Percentiles rank a stretch among this genome's conserved stretches.
Conservation (phyloP, 1,284 basidiomycete species). For the Cronartium quercuum region DNA sequence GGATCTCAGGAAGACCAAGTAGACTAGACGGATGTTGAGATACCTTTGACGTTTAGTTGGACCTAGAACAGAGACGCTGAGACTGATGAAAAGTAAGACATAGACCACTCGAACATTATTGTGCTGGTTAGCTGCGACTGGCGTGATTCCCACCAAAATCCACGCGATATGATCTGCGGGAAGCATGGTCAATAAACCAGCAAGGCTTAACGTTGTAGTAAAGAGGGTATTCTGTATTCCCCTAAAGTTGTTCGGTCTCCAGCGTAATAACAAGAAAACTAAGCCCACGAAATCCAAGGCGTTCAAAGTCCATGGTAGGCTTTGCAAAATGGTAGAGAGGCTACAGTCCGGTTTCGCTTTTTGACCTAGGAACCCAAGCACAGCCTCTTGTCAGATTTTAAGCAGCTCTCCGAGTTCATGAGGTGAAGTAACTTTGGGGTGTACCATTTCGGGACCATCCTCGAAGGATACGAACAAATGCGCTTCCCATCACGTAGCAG, state of each 20-base stretch:
- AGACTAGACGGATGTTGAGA: neutral
- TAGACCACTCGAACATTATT: slow-evolving; percentile 2
- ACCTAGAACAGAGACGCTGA: neutral
- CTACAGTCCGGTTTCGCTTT: slow-evolving; percentile 6
- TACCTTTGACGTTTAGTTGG: neutral
- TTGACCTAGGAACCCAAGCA: slow-evolving; percentile 15
- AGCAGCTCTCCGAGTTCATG: neutral
- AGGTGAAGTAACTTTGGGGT: neutral
- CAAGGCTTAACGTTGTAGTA: neutral
- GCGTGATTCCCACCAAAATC: neutral
- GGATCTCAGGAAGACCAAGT: slow-evolving; percentile 12
- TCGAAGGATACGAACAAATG: slow-evolving; percentile 39
- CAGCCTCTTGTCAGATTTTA: neutral
- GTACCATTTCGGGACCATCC: slow-evolving; percentile 42
- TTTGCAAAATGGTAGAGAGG: neutral
- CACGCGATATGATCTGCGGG: slow-evolving; percentile 12
- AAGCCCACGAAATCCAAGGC: slow-evolving; percentile 9
- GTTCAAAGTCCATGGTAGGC: slow-evolving; percentile 17
- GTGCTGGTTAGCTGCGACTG: neutral
- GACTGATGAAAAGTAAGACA: neutral
- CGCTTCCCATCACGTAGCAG: neutral
- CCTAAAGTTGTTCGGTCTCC: too few species aligned
- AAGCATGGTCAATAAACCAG: slow-evolving; percentile 12
- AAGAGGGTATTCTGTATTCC: neutral
- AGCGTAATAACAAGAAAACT: neutral